Evolutionary conservation across 1,139 yeast species (phyloP), one percentile per base, ranked within the genome.

Genomic region (Yamadazyma dushanensis): DNA sequence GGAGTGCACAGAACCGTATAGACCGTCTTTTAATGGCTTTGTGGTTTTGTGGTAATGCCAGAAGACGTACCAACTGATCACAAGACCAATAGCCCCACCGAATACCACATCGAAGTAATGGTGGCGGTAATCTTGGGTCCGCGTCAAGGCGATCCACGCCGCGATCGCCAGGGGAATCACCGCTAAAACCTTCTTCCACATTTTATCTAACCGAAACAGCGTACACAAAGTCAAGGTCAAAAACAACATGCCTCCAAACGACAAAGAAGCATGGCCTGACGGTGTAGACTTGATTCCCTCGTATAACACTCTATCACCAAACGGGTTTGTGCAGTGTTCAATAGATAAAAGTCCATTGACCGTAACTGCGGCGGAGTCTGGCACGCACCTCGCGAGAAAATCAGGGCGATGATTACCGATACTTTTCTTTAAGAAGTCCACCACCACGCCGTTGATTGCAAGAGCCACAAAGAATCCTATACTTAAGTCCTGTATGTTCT

Each of bases 281-380:
- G 95, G 95, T 0, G 90, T 81, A 6, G 89, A 79, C 51, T 86
- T 76, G 65, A 83, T 72, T 0, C 95, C 95, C 50, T 86, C 95
- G 22, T 59, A 45, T 16, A 83, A 53, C 9, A 79, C 73, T n/a
- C 66, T 74, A 13, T 59, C 48, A 1, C 85, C 81, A 37, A 55
- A 57, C 0, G 73, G 73, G 2, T 66, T 60, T 2, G 68, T 55
- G 39, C 74, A 68, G 9, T 58, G 64, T 8, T 53, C 51, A 8
- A 59, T 41, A 33, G 59, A 66, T 15, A 67, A 65, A 34, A 77
- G 70, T 25, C 54, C 59, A 39, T 69, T 57, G 2, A 47, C 30
- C 0, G 76, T 63, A 5, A 56, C 61, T 7, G 24, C n/a, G 16
- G 9, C 4, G 5, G 19, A 8, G 10, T 49, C 40, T 3, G 90